Evolutionary conservation across 768 basidiomycete species (phyloP), one percentile per base, ranked within the genome.

Genomic region (Daedaleopsis sinensis): DNA sequence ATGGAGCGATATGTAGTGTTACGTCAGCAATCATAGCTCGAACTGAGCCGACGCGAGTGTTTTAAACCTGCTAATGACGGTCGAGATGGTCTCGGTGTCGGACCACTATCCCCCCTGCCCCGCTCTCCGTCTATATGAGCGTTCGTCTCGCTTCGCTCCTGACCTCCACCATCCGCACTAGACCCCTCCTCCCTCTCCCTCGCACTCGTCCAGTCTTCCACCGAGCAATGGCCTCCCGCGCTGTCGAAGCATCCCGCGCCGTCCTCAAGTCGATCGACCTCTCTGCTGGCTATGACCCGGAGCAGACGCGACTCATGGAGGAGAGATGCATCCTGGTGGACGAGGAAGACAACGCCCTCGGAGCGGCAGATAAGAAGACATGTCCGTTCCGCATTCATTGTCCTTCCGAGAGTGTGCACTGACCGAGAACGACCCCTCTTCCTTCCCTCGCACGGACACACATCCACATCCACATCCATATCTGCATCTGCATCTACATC

Each of bases 261-360:
- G 80, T 82, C 47, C 84, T 93, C 64, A 84, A 90, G 12, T 87
- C 79, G 69, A 80, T 96, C 66, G 92, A 95, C 72, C 80, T 96
- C 47, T 85, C 86, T 38, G 52, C 59, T 18, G 82, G 72, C 63
- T 98, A 98, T 82, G 96, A 98, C 72, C 84, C 90, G 12, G 93
- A 94, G 69, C 96, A 98, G 73, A 93, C 94, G 38, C 84, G 89
- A 62, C 81, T 99, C 59, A 99, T 99, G 97, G 93, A 95, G 68
- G 97, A 99, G 76, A 80, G 87, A 57, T 96, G 96, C 68, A 96
- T 96, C 71, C 82, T 96, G 46, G 93, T 96, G 36, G 92, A 95
- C 70, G 91, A 94, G 71, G 73, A 96, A 57, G 94, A 96, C 73
- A 84, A 82, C 37, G 85, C 88, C 18, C 87, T 94, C 52, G 94